Conservation (phyloP, 768 basidiomycete genomes). For the Fibroporia radiculosa region DNA sequence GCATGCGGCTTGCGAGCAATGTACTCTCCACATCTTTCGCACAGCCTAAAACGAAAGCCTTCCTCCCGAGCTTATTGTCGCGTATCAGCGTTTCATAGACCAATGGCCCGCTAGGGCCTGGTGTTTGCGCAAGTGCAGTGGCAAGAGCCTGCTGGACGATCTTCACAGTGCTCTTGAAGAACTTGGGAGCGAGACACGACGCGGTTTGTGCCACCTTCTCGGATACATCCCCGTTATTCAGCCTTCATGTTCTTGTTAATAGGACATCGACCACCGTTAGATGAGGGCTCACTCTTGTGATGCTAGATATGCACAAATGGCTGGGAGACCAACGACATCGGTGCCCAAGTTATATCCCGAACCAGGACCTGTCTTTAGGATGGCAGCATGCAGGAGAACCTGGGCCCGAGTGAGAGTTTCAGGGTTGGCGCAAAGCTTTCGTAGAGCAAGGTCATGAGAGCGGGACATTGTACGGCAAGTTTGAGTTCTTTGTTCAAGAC, state of each 20-base stretch:
- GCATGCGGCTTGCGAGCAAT: conserved; percentile 13
- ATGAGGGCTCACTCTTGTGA: conserved; percentile 32
- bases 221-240: conserved; percentile 22
- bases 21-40: conserved; percentile 17
- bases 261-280: neutral
- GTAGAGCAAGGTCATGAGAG: conserved; percentile 15
- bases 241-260: conserved; percentile 9
- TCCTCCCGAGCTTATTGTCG: conserved; percentile 9
- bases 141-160: conserved; percentile 19
- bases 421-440: conserved; percentile 21
- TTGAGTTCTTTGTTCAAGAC: too few species aligned
- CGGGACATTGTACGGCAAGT: too few species aligned
- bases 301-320: conserved; percentile 44
- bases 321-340: conserved; percentile 33
- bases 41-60: conserved; percentile 11
- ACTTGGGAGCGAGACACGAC: conserved; percentile 24
- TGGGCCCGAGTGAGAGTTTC: conserved; percentile 30
- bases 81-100: conserved; percentile 11
- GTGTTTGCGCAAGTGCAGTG: conserved; percentile 1
- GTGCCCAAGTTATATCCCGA: conserved; percentile 39
- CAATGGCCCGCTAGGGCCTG: neutral
- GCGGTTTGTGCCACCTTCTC: conserved; percentile 24
- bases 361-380: conserved; percentile 38
- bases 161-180: conserved; percentile 19
- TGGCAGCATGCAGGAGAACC: conserved; percentile 28